These are phyloP conservation scores for Aspergillus terreus DNA, from an alignment of 2,329 filamentous ascomycete genomes.

Conservation along the genomic window DNA sequence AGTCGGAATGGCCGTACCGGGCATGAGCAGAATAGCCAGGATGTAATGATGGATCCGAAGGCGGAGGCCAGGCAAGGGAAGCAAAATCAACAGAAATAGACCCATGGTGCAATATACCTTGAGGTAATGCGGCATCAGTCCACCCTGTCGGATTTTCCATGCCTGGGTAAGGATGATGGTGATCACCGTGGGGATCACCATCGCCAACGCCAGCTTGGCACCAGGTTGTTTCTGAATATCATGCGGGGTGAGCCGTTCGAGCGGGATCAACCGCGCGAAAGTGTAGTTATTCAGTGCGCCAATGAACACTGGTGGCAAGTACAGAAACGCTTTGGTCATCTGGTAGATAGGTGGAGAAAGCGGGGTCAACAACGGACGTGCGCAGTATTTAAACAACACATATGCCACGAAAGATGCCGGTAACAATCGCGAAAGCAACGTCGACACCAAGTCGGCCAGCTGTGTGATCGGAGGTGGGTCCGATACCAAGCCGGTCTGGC, in stretches of 20 bases:
- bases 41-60: constrained; percentile 96
- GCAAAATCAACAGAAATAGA: constrained; percentile 62
- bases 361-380: constrained; percentile 65
- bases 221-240: constrained; percentile 88
- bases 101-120: constrained; percentile 71
- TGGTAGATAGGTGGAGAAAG: constrained; percentile 62
- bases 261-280: constrained; percentile 80
- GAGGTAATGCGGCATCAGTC: constrained; percentile 72
- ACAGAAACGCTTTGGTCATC: constrained; percentile 83
- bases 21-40: constrained; percentile 77
- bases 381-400: constrained; percentile 81
- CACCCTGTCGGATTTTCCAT: constrained; percentile 82
- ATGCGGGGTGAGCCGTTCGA: constrained; percentile 84
- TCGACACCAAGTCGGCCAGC: constrained; percentile 69
- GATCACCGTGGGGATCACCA: constrained; percentile 69
- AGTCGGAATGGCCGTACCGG: constrained; percentile 85
- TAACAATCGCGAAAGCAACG: constrained; percentile 74
- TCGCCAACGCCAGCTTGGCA: constrained; percentile 74
- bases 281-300: constrained; percentile 93
- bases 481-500: constrained; percentile 83
- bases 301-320: constrained; percentile 87
- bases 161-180: constrained; percentile 70
- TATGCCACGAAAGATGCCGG: constrained; percentile 84
- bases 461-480: constrained; percentile 71
- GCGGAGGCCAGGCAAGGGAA: constrained; percentile 71